Evolutionary conservation across 345 rosid species (phyloP), one percentile per base, ranked within the genome.

Genomic region (Brassica rapa): DNA sequence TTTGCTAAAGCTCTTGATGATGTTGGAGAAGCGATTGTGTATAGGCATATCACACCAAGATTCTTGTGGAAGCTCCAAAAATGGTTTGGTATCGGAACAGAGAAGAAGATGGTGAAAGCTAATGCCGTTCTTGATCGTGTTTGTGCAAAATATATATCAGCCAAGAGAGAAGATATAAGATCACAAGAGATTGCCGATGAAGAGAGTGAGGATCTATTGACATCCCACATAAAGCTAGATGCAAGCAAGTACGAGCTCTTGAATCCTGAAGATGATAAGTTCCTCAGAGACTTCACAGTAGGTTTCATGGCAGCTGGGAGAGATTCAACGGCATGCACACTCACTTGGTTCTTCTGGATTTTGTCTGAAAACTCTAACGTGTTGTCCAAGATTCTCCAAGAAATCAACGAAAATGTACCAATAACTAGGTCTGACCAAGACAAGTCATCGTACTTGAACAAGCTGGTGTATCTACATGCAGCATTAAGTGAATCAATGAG

Each of bases 61-160:
- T 75, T 71, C 15, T 1, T 74, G 0, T 87, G 90, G 87, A 63
- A 63, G 41, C 6, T 59, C n/a, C 63, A 59, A 59, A 59, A 59
- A 10, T 9, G 63, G 32, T 1, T 59, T 24, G 63, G 63, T 9
- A 3, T 24, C n/a, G 63, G 63, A 59, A 24, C 2, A 59, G 63
- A 59, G 63, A 59, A 59, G 30, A 59, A 24, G 15, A 59, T 59
- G 63, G 9, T 24, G 27, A 23, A 59, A 23, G 63, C 63, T 59
- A 23, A 24, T 59, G 63, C 63, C 30, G 14, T 23, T 8, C 11
- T 59, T 24, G 63, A 59, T 59, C 63, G 32, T 59, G 29, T 59
- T 24, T 59, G 63, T 59, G 63, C 29, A 23, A 23, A 8, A 3
- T 24, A 59, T 9, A 24, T 59, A 23, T 59, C 32, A 9, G 32